A percentile compares a stretch with the other conserved stretches of the same genome.
phyloP scores from a whole-genome alignment of 805 yeast species.

The Myxozyma geophila region DNA sequence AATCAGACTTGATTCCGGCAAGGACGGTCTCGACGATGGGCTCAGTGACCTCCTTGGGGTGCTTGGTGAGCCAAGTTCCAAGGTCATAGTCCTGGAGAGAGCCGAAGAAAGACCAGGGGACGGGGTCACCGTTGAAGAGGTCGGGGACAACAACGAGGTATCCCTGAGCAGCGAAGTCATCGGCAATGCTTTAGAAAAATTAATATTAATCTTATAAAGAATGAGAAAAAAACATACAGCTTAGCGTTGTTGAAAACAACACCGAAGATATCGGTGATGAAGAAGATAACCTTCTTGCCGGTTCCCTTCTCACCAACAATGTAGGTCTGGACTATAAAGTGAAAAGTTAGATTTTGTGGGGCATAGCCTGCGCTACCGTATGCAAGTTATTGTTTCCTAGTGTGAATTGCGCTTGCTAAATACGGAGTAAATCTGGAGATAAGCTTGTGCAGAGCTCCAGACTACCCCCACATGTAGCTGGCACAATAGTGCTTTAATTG shows the following conservation, averaged over 20 bases:
- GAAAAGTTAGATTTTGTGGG: background rate
- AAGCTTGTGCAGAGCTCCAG: background rate
- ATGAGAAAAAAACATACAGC: constrained; percentile 43
- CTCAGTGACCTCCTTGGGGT: constrained; percentile 54
- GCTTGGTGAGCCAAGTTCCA: constrained; percentile 58
- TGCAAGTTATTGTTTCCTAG: too few relatives aligned
- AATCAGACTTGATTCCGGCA: constrained; percentile 50
- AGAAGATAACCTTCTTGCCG: constrained; percentile 60
- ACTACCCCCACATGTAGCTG: background rate
- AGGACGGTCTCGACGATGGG: constrained; percentile 58
- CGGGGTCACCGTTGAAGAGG: constrained; percentile 61
- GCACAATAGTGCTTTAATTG: background rate
- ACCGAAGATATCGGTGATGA: constrained; percentile 72
- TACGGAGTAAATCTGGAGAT: background rate
- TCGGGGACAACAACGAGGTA: constrained; percentile 79
- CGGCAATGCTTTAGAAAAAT: constrained; percentile 44
- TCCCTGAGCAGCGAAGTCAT: constrained; percentile 59
- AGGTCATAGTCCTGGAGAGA: constrained; percentile 38
- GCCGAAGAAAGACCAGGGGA: constrained; percentile 42
- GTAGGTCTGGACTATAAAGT: constrained; percentile 48
- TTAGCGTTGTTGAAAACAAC: constrained; percentile 58
- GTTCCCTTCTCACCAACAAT: constrained; percentile 52
- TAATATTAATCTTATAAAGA: background rate
- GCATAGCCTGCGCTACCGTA: too few relatives aligned
- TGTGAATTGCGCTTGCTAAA: background rate